These are phyloP conservation scores for Keithomyces neogunnii DNA, from an alignment of 2,329 filamentous ascomycete species.

Conservation along the genomic window DNA sequence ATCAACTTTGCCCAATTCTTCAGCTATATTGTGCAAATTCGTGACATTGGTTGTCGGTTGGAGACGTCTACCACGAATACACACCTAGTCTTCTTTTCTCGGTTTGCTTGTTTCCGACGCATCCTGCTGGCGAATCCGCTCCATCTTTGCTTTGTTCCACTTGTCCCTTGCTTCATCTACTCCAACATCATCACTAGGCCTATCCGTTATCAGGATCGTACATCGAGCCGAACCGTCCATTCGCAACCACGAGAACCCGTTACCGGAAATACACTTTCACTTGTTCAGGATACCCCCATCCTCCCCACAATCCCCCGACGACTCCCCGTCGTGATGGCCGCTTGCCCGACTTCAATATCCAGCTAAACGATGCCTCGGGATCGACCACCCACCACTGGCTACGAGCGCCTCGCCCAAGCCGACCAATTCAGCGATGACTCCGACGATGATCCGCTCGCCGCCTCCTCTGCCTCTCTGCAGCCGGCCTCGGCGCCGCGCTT, in stretches of 20 bases:
- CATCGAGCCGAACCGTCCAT: no score
- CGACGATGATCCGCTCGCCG: constrained; percentile 51
- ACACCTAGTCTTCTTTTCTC: not conserved
- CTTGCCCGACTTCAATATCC: not conserved
- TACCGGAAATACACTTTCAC: no score
- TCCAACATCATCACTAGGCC: no score
- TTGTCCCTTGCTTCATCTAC: no score
- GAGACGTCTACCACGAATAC: not conserved
- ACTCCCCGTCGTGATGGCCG: constrained; percentile 2
- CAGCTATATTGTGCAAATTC: not conserved
- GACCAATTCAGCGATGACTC: constrained; percentile 68
- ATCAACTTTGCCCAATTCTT: not conserved
- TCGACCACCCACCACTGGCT: constrained; percentile 69
- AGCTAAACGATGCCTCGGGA: constrained; percentile 49
- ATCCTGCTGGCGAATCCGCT: not conserved
- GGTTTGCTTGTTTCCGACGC: not conserved
- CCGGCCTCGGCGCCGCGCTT: constrained; percentile 52
- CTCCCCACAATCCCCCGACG: not conserved
- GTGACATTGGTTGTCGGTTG: not conserved
- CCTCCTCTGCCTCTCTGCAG: constrained; percentile 48
- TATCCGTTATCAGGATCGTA: no score
- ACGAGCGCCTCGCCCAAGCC: constrained; percentile 76
- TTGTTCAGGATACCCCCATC: not conserved
- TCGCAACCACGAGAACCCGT: no score
- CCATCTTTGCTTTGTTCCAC: no score